These are phyloP conservation scores for Wickerhamiella dianesei DNA, from an alignment of 805 yeast species.

Conservation along the genomic window DNA sequence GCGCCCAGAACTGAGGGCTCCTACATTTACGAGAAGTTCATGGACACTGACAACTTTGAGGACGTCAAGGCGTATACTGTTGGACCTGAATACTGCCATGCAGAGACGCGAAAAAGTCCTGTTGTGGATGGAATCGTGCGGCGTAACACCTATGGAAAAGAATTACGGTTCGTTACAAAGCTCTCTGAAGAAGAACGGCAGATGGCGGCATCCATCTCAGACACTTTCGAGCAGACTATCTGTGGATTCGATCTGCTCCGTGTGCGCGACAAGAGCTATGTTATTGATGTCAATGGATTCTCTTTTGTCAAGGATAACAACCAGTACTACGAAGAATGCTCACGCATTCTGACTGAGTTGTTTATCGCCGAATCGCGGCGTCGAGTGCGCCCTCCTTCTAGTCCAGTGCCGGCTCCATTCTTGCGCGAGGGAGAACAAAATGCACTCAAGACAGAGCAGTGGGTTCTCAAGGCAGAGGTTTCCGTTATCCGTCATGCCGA, in stretches of 20 bases:
- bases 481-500: slow-evolving; percentile 93
- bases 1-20: slow-evolving; percentile 81
- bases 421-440: background rate
- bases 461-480: slow-evolving; percentile 92
- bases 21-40: slow-evolving; percentile 80
- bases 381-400: slow-evolving; percentile 16
- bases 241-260: slow-evolving; percentile 94
- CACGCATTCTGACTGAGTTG: slow-evolving; percentile 59
- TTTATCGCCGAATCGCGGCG: slow-evolving; percentile 45
- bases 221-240: slow-evolving; percentile 75
- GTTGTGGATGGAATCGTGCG: slow-evolving; percentile 99
- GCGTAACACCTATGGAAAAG: slow-evolving; percentile 95
- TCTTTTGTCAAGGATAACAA: slow-evolving; percentile 90
- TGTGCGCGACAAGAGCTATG: slow-evolving; percentile 77
- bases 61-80: slow-evolving; percentile 98
- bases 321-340: slow-evolving; percentile 72
- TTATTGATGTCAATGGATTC: slow-evolving; percentile 95
- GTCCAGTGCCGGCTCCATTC: slow-evolving; percentile 8
- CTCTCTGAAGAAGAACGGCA: slow-evolving; percentile 57
- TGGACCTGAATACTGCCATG: slow-evolving; percentile 83
- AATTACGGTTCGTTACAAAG: slow-evolving; percentile 77
- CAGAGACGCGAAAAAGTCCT: slow-evolving; percentile 96
- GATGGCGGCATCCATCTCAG: slow-evolving; percentile 69
- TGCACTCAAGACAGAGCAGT: slow-evolving; percentile 43
- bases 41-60: slow-evolving; percentile 96